Conservation (phyloP, 169 alveolate genomes). For the Cryptosporidium ubiquitum region DNA sequence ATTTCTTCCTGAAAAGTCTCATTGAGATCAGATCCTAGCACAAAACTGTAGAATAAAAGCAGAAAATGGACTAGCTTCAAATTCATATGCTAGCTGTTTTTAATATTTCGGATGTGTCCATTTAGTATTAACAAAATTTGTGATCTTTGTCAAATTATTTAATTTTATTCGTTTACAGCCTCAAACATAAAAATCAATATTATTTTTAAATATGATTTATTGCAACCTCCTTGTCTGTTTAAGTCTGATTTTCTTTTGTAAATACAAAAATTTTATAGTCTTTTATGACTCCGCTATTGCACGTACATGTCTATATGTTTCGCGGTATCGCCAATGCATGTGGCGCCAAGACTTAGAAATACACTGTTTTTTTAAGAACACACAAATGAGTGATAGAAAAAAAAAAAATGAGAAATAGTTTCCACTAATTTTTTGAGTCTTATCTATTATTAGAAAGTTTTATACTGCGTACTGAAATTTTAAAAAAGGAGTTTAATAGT, state of each 20-base stretch:
- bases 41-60: background rate
- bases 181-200: background rate
- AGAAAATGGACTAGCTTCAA: conserved; percentile 13
- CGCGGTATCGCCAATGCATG: conserved; percentile 32
- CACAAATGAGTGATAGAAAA: too few species aligned
- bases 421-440: background rate
- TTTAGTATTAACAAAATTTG: background rate
- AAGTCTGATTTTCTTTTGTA: background rate
- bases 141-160: background rate
- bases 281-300: background rate
- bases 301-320: conserved; percentile 4
- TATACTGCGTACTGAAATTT: background rate
- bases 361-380: background rate
- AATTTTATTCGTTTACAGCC: background rate
- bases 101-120: conserved; percentile 1
- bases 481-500: too few species aligned
- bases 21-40: conserved; percentile 26
- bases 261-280: background rate
- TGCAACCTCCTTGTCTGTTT: background rate
- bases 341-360: background rate
- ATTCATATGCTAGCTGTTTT: conserved; percentile 23
- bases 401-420: too few species aligned
- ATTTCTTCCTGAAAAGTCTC: conserved; percentile 24
- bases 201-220: background rate
- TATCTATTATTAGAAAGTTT: background rate